Percentiles rank a stretch among this genome's conserved stretches.
Conservation (phyloP, 129 eudicot species). For the Daucus carota region DNA sequence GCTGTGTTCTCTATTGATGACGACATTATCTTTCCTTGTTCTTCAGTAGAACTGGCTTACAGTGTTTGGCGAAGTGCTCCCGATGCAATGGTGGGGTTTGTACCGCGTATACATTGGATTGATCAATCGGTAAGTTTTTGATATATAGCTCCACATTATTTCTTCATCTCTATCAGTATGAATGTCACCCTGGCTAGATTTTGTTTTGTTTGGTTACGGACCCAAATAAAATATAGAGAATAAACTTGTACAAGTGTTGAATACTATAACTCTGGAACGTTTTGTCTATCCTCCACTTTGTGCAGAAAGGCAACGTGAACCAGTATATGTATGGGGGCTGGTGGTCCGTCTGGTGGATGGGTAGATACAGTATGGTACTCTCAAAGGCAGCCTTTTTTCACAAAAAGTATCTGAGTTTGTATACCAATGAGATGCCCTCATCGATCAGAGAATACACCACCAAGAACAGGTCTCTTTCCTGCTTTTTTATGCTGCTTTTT, state of each 20-base stretch:
- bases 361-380: slow-evolving; percentile 80
- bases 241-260: background rate
- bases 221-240: background rate
- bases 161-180: background rate
- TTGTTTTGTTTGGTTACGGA: background rate
- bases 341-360: slow-evolving; percentile 95
- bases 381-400: slow-evolving; percentile 87
- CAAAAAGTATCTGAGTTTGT: slow-evolving; percentile 58
- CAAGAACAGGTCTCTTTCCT: slow-evolving; percentile 43
- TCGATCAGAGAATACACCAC: slow-evolving; percentile 65
- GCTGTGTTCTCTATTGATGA: slow-evolving; percentile 82
- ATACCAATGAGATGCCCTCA: slow-evolving; percentile 65
- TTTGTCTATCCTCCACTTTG: background rate
- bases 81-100: slow-evolving; percentile 85
- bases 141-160: background rate
- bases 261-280: background rate
- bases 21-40: slow-evolving; percentile 74
- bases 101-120: slow-evolving; percentile 74
- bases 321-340: slow-evolving; percentile 61
- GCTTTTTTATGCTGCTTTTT: slow-evolving; percentile 1
- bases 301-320: slow-evolving; percentile 44
- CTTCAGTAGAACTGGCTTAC: slow-evolving; percentile 71
- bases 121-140: slow-evolving; percentile 46
- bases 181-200: slow-evolving; percentile 1
- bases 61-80: slow-evolving; percentile 80